These are phyloP conservation scores for Aspergillus sp. DNA, from an alignment of 2,329 filamentous ascomycete genomes.

Conservation along the genomic window DNA sequence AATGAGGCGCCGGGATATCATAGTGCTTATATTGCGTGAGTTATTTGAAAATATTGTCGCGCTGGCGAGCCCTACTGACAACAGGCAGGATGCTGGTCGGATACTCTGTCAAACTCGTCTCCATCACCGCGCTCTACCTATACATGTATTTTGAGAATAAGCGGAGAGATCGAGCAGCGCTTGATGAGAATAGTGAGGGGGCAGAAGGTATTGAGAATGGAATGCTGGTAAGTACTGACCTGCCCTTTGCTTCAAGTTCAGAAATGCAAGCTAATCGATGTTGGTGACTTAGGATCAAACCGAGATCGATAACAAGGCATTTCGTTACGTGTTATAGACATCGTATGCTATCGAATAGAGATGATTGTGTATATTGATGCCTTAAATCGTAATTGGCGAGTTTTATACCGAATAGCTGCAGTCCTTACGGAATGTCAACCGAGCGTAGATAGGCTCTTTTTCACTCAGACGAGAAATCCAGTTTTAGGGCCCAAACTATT, in stretches of 20 bases:
- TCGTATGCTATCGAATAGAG: too few species aligned
- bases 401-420: too few species aligned
- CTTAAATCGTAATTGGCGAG: too few species aligned
- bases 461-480: too few species aligned
- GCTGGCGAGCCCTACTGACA: background rate
- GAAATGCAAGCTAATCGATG: background rate
- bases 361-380: too few species aligned
- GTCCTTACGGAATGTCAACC: too few species aligned
- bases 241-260: background rate
- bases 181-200: slow-evolving; percentile 44
- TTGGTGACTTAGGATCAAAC: slow-evolving; percentile 44
- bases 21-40: slow-evolving; percentile 30
- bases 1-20: slow-evolving; percentile 52
- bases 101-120: slow-evolving; percentile 53
- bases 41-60: background rate
- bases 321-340: too few species aligned
- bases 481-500: too few species aligned
- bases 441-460: too few species aligned
- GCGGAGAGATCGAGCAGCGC: slow-evolving; percentile 51
- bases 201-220: slow-evolving; percentile 54
- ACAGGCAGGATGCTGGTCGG: slow-evolving; percentile 54
- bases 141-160: slow-evolving; percentile 59
- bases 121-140: slow-evolving; percentile 52
- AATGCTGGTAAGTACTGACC: slow-evolving; percentile 45
- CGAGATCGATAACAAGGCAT: slow-evolving; percentile 54